Conservation (phyloP, 345 rosid genomes). For the Mangifera indica region DNA sequence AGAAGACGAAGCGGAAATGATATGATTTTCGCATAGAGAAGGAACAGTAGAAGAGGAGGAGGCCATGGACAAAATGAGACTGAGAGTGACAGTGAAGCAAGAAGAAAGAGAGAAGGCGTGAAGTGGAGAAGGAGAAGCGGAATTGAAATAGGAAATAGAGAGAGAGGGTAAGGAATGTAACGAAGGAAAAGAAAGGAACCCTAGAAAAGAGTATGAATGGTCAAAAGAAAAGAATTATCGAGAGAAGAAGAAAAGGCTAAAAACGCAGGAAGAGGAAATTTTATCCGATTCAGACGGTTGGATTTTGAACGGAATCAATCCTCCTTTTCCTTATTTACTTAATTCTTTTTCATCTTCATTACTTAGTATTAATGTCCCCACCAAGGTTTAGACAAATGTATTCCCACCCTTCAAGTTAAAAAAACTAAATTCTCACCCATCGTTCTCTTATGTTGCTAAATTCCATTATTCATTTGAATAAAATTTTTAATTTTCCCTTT, state of each 20-base stretch:
- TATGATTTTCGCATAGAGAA: slow-evolving; percentile 20
- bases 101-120: background rate
- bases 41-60: slow-evolving; percentile 26
- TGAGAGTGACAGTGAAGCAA: slow-evolving; percentile 5
- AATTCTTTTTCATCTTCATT: background rate
- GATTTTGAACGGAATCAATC: slow-evolving; percentile 31
- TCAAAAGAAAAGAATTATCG: slow-evolving; percentile 46
- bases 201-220: slow-evolving; percentile 30
- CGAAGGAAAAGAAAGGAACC: slow-evolving; percentile 27
- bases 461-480: too few relatives aligned
- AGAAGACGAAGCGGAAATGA: slow-evolving; percentile 15
- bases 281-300: slow-evolving; percentile 35
- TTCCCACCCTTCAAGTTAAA: too few relatives aligned
- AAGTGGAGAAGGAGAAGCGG: background rate
- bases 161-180: background rate
- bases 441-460: too few relatives aligned
- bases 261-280: slow-evolving; percentile 3
- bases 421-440: too few relatives aligned
- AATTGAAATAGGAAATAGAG: background rate
- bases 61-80: slow-evolving; percentile 41
- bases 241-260: slow-evolving; percentile 23
- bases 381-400: too few relatives aligned
- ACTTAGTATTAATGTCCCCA: too few relatives aligned
- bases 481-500: too few relatives aligned
- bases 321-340: background rate